Percentiles rank a stretch among this genome's conserved stretches.
Conservation (phyloP, 805 yeast genomes). For the Suhomyces sp. region DNA sequence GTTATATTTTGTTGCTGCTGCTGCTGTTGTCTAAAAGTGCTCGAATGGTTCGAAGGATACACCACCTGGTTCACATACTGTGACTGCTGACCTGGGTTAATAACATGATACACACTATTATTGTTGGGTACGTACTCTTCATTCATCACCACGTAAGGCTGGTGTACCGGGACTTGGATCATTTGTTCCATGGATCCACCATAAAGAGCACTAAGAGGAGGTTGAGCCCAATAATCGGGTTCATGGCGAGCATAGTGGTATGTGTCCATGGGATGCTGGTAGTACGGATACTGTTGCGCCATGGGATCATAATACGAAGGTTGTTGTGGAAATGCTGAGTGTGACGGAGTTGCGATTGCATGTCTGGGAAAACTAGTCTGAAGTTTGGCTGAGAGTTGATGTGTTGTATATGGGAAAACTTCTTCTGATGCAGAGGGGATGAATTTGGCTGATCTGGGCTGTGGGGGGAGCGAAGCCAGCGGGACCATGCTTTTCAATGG, state of each 20-base stretch:
- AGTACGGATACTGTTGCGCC: constrained; percentile 1
- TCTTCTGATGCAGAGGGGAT: constrained; percentile 17
- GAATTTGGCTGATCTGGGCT: constrained; percentile 10
- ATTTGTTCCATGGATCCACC: constrained; percentile 8
- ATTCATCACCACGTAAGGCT: constrained; percentile 18
- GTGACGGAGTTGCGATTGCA: constrained; percentile 5
- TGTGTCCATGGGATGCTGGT: constrained; percentile 2
- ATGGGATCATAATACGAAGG: constrained; percentile 7
- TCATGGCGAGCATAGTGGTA: constrained; percentile 10
- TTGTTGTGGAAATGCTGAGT: constrained; percentile 1
- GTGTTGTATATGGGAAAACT: constrained; percentile 17
- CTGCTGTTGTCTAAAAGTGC: constrained; percentile 2
- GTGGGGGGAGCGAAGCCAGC: neutral
- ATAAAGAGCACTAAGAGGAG: constrained; percentile 8
- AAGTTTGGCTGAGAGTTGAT: constrained; percentile 25
- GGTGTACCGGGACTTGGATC: constrained; percentile 9
- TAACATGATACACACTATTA: constrained; percentile 10
- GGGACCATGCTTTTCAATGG: constrained; percentile 36
- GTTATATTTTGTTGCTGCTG: constrained; percentile 3
- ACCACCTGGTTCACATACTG: constrained; percentile 2
- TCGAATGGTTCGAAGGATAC: neutral
- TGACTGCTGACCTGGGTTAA: constrained; percentile 5
- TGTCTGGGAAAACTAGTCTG: constrained; percentile 18
- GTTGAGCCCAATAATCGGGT: constrained; percentile 18
- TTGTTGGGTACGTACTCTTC: constrained; percentile 10